A percentile compares a stretch with the other conserved stretches of the same genome.
These are phyloP conservation scores for Xylariaceae sp. DNA, from an alignment of 2,329 filamentous ascomycete genomes.

Conservation along the genomic window DNA sequence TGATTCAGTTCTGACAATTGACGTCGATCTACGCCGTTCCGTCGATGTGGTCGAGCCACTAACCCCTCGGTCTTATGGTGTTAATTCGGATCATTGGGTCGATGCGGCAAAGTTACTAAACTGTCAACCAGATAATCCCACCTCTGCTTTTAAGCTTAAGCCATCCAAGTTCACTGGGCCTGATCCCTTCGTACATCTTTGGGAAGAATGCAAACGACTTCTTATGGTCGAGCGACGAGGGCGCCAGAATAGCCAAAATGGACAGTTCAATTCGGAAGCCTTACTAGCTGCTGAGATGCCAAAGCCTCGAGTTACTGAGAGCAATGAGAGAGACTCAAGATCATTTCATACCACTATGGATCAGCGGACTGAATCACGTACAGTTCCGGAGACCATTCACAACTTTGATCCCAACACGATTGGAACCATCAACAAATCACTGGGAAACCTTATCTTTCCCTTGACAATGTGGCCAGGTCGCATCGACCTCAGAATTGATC, in stretches of 20 bases:
- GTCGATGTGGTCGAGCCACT: not conserved
- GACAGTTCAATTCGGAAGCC: not conserved
- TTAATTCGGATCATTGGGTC: not conserved
- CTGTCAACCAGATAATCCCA: not conserved
- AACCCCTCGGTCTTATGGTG: too few species aligned
- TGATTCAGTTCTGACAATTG: not conserved
- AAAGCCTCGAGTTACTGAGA: conserved; percentile 1
- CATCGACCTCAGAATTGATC: conserved; percentile 13
- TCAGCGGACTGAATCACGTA: conserved; percentile 17
- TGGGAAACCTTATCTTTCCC: conserved; percentile 6
- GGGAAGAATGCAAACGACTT: not conserved
- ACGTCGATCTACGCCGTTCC: not conserved
- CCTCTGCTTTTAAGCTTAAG: not conserved
- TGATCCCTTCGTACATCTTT: conserved; percentile 14
- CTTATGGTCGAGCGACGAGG: not conserved
- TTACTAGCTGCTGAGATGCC: not conserved
- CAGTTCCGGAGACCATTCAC: not conserved
- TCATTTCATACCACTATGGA: conserved; percentile 17
- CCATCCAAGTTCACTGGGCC: not conserved
- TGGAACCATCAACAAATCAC: conserved; percentile 8
- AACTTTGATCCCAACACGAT: conserved; percentile 15
- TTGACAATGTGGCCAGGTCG: conserved; percentile 13
- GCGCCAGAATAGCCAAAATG: not conserved
- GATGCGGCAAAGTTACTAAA: not conserved
- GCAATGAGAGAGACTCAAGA: conserved; percentile 4